Percentiles rank a stretch among this genome's conserved stretches.
phyloP scores from a whole-genome alignment of 2,329 filamentous ascomycete species.

The Domatiomyces catenatus region DNA sequence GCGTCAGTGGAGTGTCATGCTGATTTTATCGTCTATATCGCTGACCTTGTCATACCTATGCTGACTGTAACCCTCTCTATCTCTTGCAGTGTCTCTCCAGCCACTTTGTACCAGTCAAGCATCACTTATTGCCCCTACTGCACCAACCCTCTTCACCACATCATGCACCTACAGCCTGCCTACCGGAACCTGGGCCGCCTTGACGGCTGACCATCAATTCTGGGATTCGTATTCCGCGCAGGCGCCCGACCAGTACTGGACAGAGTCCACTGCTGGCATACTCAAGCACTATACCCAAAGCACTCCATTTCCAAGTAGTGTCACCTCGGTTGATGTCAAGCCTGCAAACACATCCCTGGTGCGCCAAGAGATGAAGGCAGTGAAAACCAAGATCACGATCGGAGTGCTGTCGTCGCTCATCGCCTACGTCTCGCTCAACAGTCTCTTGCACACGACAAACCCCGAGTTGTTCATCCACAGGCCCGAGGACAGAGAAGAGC shows the following conservation, averaged over 20 bases:
- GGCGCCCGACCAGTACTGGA: neutral
- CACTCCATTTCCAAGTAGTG: neutral
- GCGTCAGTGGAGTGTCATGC: neutral
- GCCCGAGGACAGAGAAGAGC: slow-evolving; percentile 47
- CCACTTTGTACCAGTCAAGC: neutral
- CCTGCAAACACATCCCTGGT: neutral
- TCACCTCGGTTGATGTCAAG: neutral
- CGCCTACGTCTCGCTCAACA: slow-evolving; percentile 29
- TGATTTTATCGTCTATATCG: neutral
- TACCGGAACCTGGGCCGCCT: neutral
- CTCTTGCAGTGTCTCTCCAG: neutral
- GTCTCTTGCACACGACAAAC: slow-evolving; percentile 42
- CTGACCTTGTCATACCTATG: neutral
- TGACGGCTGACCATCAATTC: neutral
- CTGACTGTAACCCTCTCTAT: neutral
- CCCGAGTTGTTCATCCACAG: slow-evolving; percentile 46
- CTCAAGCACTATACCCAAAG: neutral
- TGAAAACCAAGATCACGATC: slow-evolving; percentile 26
- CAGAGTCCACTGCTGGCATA: neutral
- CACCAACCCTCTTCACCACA: neutral
- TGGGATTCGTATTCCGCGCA: neutral
- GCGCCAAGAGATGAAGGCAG: slow-evolving; percentile 23
- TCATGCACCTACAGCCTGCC: neutral
- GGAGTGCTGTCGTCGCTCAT: slow-evolving; percentile 27
- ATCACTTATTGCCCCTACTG: neutral